Evolutionary conservation across 2,329 filamentous ascomycete genomes (phyloP).

Genomic region (Biscogniauxia sp.): DNA sequence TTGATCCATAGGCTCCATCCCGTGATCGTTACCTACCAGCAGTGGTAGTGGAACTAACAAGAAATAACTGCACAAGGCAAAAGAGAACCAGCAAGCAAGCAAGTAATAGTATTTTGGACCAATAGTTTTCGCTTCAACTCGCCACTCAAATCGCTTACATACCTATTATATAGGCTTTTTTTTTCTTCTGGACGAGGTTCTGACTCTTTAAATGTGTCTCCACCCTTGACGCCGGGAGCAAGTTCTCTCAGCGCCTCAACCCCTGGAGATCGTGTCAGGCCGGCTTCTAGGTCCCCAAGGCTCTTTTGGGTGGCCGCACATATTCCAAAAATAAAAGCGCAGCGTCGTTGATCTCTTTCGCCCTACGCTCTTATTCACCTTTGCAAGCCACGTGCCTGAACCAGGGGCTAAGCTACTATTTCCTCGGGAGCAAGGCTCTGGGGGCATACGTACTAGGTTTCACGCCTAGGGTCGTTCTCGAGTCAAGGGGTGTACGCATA

Average conservation of each 20-base stretch:
- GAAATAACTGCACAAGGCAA: not conserved
- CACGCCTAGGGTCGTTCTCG: slow-evolving; percentile 3
- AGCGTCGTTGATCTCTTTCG: not conserved
- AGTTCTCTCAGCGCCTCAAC: slow-evolving; percentile 7
- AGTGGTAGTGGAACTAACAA: not conserved
- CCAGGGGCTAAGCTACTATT: not conserved
- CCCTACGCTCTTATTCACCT: slow-evolving; percentile 6
- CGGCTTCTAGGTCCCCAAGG: slow-evolving; percentile 3
- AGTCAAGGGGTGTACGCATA: slow-evolving; percentile 3
- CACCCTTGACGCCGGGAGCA: not conserved
- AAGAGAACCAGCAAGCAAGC: slow-evolving; percentile 4
- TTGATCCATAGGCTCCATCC: slow-evolving; percentile 5
- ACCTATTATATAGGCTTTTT: too few species aligned
- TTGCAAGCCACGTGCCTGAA: slow-evolving; percentile 2
- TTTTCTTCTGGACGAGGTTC: slow-evolving; percentile 4
- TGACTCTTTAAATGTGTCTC: slow-evolving; percentile 4
- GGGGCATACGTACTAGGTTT: slow-evolving; percentile 1
- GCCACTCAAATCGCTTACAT: not conserved
- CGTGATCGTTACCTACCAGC: not conserved
- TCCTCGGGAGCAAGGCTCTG: not conserved
- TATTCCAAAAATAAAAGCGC: not conserved
- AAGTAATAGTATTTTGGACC: slow-evolving; percentile 3
- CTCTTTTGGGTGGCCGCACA: slow-evolving; percentile 1
- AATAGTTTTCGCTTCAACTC: not conserved
- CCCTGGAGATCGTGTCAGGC: slow-evolving; percentile 4